A percentile compares a stretch with the other conserved stretches of the same genome.
Evolutionary conservation across 2,329 filamentous ascomycete genomes (phyloP).

Genomic region (Ophiostoma populinum): DNA sequence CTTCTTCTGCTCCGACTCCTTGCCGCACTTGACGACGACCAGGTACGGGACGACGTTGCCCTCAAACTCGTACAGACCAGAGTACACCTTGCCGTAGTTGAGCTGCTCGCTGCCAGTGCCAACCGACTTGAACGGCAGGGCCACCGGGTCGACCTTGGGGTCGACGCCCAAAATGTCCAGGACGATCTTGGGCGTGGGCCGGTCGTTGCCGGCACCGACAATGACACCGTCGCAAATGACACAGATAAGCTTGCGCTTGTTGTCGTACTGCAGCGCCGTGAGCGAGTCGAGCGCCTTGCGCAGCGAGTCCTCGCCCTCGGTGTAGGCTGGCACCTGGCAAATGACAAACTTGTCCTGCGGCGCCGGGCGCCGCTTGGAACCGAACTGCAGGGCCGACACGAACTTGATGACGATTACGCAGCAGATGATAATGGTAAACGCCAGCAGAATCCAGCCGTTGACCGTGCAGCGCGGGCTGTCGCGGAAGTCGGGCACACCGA

Average conservation of each 20-base stretch:
- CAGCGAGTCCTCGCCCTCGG: constrained; percentile 89
- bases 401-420: constrained; percentile 75
- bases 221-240: constrained; percentile 97
- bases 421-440: constrained; percentile 73
- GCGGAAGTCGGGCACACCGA: constrained; percentile 74
- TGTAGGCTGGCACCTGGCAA: constrained; percentile 94
- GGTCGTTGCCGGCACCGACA: constrained; percentile 86
- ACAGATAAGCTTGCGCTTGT: constrained; percentile 92
- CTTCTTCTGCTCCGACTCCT: constrained; percentile 82
- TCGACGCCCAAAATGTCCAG: constrained; percentile 94
- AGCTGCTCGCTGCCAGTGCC: constrained; percentile 79
- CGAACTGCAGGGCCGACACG: constrained; percentile 79
- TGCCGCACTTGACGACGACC: constrained; percentile 92
- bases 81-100: constrained; percentile 98
- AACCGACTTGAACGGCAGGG: constrained; percentile 84
- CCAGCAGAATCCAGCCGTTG: constrained; percentile 80
- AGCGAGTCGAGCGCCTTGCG: constrained; percentile 87
- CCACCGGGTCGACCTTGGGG: constrained; percentile 87
- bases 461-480: constrained; percentile 57
- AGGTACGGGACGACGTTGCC: constrained; percentile 95
- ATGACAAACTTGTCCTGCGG: constrained; percentile 98
- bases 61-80: constrained; percentile 91
- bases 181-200: constrained; percentile 93
- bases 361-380: constrained; percentile 72
- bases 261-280: constrained; percentile 89